Base-by-base conservation (phyloP, 2,329 filamentous ascomycete genomes). In the Penicillium vulpinum region DNA sequence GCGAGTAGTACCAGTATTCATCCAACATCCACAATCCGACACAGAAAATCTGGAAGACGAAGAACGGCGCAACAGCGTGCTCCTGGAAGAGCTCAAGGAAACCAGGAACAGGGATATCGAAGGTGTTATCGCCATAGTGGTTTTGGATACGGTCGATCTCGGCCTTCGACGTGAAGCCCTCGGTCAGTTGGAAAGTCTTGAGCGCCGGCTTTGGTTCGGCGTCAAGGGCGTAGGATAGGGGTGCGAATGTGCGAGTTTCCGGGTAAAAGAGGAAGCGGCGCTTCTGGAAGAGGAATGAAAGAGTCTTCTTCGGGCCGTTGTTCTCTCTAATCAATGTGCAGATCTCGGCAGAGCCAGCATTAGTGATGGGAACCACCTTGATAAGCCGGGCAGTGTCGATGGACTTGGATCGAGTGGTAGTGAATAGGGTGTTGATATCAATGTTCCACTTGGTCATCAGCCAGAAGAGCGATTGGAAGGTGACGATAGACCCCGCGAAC, bases 1-100 rank as follows among this genome's bases (percentile, higher is more conserved):
- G 85, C 60, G 94, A 97, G 79, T 99, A 99, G 81, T 99, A 99
- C 94, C 95, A 99, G 79, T 97, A 99, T 78, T 99, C 95, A 72
- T 99, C 94, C 72, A 99, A 80, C 87, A 97, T 91, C 94, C 94
- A 99, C 59, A 99, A 80, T 16, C 94, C 95, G 57, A 99, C 94
- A 68, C 95, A 99, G 81, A 99, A 99, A 60, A 99, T 83, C 81
- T 99, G 94, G 79, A 99, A 99, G 62, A 99, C 92, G 77, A 99
- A 99, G 82, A 99, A 99, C 5, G 94, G 94, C 22, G 95, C 95
- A 22, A 99, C 95, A 24, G 95, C 93, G 75, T 99, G 95, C 77
- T 99, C 94, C 76, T 96, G 90, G 84, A 96, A 99, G 48, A 99
- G 85, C 78, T 99, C 94, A 50, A 89, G 87, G 67, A 99, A 99